Evolutionary conservation across 768 basidiomycete species (phyloP).

Genomic region (Auricularia auricula-judae): DNA sequence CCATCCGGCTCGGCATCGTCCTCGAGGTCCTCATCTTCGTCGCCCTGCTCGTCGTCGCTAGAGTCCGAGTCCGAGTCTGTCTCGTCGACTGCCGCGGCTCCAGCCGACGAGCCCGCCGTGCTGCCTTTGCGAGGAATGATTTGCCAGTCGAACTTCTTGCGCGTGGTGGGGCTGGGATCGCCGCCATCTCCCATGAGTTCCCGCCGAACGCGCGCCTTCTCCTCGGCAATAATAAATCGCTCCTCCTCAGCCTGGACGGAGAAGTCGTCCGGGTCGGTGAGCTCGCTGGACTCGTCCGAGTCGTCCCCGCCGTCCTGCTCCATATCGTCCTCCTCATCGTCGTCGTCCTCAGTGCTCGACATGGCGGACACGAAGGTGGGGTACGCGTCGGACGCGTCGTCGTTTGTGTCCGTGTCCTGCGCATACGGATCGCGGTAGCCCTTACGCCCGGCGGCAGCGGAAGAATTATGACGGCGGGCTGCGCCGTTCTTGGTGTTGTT

Average conservation of each 20-base stretch:
- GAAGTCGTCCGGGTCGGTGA: slow-evolving; percentile 8
- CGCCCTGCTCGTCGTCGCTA: slow-evolving; percentile 8
- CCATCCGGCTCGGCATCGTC: slow-evolving; percentile 47
- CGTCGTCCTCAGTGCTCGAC: slow-evolving; percentile 33
- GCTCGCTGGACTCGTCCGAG: slow-evolving; percentile 27
- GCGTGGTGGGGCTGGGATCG: slow-evolving; percentile 27
- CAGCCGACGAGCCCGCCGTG: slow-evolving; percentile 52
- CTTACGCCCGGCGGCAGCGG: neutral
- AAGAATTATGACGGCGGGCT: neutral
- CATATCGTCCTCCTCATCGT: neutral
- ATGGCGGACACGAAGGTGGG: slow-evolving; percentile 65
- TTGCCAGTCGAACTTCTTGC: slow-evolving; percentile 41
- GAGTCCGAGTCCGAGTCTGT: slow-evolving; percentile 9
- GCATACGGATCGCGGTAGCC: neutral
- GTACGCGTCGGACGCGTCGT: slow-evolving; percentile 20
- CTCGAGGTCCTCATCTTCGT: slow-evolving; percentile 25
- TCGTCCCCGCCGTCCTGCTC: slow-evolving; percentile 13
- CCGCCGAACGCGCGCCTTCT: slow-evolving; percentile 44
- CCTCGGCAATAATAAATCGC: slow-evolving; percentile 13
- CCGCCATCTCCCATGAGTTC: slow-evolving; percentile 43
- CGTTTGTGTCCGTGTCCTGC: slow-evolving; percentile 5
- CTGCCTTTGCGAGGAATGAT: slow-evolving; percentile 61
- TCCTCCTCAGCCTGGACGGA: slow-evolving; percentile 17
- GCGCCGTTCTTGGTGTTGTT: too few species aligned
- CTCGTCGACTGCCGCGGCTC: slow-evolving; percentile 44